These are phyloP conservation scores for Ligustrum vulgare DNA, from an alignment of 257 asterid species.

Conservation along the genomic window DNA sequence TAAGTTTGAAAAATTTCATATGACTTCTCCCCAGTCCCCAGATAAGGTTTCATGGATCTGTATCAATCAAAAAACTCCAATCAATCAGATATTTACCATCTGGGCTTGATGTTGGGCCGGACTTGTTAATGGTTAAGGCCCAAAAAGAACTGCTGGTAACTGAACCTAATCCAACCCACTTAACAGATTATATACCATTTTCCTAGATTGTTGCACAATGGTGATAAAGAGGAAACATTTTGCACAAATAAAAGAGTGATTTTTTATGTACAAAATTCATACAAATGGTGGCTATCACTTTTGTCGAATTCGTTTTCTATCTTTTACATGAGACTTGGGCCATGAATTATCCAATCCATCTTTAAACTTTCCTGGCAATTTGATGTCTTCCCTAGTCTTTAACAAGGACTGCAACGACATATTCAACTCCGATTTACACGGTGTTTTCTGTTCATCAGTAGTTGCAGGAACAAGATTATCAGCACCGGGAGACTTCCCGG, in stretches of 20 bases:
- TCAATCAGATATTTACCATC: neutral
- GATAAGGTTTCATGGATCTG: too few species aligned
- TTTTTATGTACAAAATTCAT: neutral
- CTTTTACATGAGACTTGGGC: constrained; percentile 38
- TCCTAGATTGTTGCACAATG: neutral
- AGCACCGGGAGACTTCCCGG: constrained; percentile 26
- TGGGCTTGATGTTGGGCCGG: neutral
- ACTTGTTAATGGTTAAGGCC: neutral
- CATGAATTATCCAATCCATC: constrained; percentile 30
- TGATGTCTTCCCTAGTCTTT: constrained; percentile 45
- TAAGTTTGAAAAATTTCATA: too few species aligned
- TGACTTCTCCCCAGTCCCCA: too few species aligned
- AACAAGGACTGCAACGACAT: constrained; percentile 27
- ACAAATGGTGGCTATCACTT: constrained; percentile 28
- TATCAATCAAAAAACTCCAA: too few species aligned
- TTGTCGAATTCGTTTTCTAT: constrained; percentile 38
- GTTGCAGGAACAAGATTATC: constrained; percentile 18
- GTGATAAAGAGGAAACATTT: too few species aligned
- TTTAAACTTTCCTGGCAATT: constrained; percentile 38
- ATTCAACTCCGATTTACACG: constrained; percentile 25
- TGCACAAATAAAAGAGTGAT: neutral
- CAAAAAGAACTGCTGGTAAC: neutral
- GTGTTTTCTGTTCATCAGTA: constrained; percentile 23
- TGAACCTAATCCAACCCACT: neutral
- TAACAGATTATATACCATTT: too few species aligned